Evolutionary conservation across 768 basidiomycete genomes (phyloP), one percentile per base, ranked within the genome.

Genomic region (Trametes cingulata): DNA sequence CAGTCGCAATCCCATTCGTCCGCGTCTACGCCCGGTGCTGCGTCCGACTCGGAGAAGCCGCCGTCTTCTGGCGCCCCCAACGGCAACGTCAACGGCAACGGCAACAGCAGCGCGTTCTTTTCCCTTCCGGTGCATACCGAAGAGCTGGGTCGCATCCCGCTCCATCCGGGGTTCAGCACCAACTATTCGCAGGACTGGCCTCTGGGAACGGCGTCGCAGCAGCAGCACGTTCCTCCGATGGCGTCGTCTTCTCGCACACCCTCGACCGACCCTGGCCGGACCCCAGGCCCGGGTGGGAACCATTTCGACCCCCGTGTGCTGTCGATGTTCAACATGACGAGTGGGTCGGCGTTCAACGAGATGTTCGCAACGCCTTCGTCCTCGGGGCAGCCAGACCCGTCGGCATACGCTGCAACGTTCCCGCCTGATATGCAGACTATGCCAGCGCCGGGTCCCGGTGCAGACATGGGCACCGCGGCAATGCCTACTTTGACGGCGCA

Each of bases 121-220:
- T 68, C 76, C 15, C 73, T 86, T 4, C 85, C 86, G 0, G 77
- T 84, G 67, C 82, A 85, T 65, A 80, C 77, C 66, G 80, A 79
- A 46, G 85, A 86, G 55, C 72, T 87, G 7, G 85, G 84, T 3
- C 74, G 82, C 40, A 70, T 86, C 0, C 86, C 85, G 0, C 39
- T 80, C 14, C 76, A 80, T 47, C 67, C 69, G 3, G 61, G 54
- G 3, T 60, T 63, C 56, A 52, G 33, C 43, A 42, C 52, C 53
- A 17, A 47, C 2, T 52, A 57, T 41, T 37, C 53, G 37, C 47
- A 36, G 42, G 56, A 52, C 8, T 40, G 39, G 43, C 48, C 42
- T 41, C 48, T 36, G 7, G 13, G 24, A 24, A 45, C 37, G 43
- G 46, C 22, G 24, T 58, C 27, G 41, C 58, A 43, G 19, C 39